Base-by-base conservation (phyloP, 768 basidiomycete species). In the Serendipita sp. region DNA sequence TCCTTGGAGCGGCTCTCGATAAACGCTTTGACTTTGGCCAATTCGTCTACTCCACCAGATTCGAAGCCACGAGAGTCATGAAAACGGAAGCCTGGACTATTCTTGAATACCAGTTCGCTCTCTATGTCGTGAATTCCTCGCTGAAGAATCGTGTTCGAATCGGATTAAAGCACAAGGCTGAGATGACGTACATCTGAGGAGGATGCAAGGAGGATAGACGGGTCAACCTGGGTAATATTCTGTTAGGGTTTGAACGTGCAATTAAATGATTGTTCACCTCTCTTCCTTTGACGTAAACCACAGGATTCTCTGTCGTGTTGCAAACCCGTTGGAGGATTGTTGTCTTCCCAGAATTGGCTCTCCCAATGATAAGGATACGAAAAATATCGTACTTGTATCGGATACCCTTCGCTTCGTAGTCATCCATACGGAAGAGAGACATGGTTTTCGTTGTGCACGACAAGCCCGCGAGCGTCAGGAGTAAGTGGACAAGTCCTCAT, bases 11-110 rank as follows among this genome's bases (percentile, higher is more conserved):
- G 64, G 23, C 70, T 27, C n/a, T 63, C 23, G 11, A 78, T 70
- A 66, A 78, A 78, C 1, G 60, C 45, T 50, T 66, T 68, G 27
- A 77, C 71, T 5, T 62, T 69, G 0, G 70, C 62, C 2, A 76
- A 63, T 64, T 77, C 73, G 2, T 67, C 64, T 0, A 27, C 67
- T 1, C 66, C 67, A 2, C 76, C 76, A 18, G 74, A 65, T 67
- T 77, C 75, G 60, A 78, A 76, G 3, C 76, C 77, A 48, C 70
- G 64, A 18, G 77, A 78, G 64, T 78, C 76, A 44, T 78, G 77
- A 64, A 78, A 77, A 23, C 77, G 70, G 66, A 76, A 77, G 2
- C 67, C 55, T 2, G 65, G 67, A 36, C 74, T 74, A 67, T 69
- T 74, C 29, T 45, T 53, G 66, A 74, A 77, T 4, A 69, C 65